Evolutionary conservation across 2,329 filamentous ascomycete genomes (phyloP).

Genomic region (Ramularia collo-cygni): DNA sequence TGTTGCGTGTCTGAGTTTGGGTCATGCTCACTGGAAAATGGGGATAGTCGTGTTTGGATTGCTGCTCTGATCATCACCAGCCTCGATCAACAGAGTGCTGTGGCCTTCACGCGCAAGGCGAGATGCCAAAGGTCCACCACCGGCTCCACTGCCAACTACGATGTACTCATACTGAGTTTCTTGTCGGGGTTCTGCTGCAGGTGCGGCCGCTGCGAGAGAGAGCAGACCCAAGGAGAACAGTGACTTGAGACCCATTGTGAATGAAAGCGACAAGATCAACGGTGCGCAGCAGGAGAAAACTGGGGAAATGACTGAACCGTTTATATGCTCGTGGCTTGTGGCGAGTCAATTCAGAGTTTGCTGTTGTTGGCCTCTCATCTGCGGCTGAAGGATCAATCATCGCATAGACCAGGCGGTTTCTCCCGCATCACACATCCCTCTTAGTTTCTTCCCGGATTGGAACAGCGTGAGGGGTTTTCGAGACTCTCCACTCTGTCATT

Average conservation of each 20-base stretch:
- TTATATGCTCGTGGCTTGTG: background rate
- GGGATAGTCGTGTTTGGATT: conserved; percentile 48
- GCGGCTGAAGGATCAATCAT: background rate
- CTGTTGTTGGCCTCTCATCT: background rate
- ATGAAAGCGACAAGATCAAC: background rate
- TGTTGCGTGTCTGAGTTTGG: background rate
- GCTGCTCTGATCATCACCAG: conserved; percentile 51
- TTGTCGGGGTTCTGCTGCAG: background rate
- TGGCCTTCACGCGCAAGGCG: conserved; percentile 52
- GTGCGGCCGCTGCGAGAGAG: background rate
- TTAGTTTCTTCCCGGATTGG: background rate
- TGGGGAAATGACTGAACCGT: background rate
- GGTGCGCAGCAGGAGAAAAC: background rate
- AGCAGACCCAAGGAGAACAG: background rate
- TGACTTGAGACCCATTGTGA: background rate
- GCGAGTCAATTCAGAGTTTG: too few relatives aligned
- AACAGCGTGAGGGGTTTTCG: background rate
- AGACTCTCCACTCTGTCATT: background rate
- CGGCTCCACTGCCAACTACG: conserved; percentile 53
- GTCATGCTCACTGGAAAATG: conserved; percentile 34
- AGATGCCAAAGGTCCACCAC: conserved; percentile 53
- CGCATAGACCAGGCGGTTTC: too few relatives aligned
- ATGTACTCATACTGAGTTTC: conserved; percentile 44
- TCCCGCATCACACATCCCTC: background rate
- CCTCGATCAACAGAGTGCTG: conserved; percentile 54